A percentile compares a stretch with the other conserved stretches of the same genome.
Evolutionary conservation across 164 flowering plant species (phyloP).

Genomic region (Nelumbo lutea): DNA sequence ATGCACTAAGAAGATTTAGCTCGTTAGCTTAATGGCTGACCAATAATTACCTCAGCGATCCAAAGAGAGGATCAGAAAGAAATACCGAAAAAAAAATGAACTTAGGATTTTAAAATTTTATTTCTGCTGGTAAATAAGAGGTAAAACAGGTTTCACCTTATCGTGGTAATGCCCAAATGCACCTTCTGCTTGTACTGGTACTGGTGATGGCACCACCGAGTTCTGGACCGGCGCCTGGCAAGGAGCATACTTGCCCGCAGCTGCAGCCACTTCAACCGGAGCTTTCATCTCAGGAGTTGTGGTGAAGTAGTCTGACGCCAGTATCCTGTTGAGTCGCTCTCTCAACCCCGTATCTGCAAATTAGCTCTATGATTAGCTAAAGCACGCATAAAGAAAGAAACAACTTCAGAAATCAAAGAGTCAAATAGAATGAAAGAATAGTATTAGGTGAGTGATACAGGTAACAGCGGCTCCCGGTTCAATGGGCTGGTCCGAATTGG

Average conservation of each 20-base stretch:
- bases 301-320: constrained; percentile 79
- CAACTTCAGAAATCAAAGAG: background rate
- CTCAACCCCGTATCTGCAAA: constrained; percentile 73
- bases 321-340: constrained; percentile 65
- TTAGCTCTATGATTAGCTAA: constrained; percentile 4
- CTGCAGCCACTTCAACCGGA: constrained; percentile 68
- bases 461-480: constrained; percentile 45
- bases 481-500: constrained; percentile 52
- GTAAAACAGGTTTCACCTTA: too few relatives aligned
- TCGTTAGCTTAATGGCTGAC: too few relatives aligned
- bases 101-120: too few relatives aligned
- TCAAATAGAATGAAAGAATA: background rate
- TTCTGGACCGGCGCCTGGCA: constrained; percentile 47
- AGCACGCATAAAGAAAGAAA: background rate
- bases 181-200: constrained; percentile 49
- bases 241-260: constrained; percentile 59
- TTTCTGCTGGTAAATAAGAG: too few relatives aligned
- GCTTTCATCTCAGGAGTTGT: constrained; percentile 81
- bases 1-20: too few relatives aligned
- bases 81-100: too few relatives aligned
- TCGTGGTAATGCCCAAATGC: background rate
- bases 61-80: too few relatives aligned
- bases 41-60: too few relatives aligned
- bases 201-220: constrained; percentile 14
- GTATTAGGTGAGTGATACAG: constrained; percentile 36